Conservation (phyloP, 331 rosid genomes). For the Malus hybrid region DNA sequence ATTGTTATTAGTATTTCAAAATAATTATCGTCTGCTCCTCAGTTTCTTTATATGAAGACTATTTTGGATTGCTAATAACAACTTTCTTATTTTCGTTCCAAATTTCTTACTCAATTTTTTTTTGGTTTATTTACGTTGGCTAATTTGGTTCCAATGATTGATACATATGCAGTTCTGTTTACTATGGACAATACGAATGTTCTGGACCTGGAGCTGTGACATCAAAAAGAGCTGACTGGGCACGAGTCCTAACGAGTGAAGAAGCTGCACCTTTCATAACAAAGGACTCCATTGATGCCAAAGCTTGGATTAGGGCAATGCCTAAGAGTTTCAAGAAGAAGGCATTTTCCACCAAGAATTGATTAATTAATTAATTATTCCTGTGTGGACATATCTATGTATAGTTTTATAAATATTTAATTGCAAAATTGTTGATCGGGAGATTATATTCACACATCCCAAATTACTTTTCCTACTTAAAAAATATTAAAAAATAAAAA, state of each 20-base stretch:
- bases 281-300: constrained; percentile 24
- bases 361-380: neutral
- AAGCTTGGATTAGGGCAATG: constrained; percentile 29
- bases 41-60: no score
- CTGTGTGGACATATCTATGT: neutral
- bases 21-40: neutral
- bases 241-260: constrained; percentile 21
- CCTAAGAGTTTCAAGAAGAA: constrained; percentile 29
- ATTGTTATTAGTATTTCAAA: neutral
- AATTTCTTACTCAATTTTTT: neutral
- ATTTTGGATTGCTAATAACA: no score
- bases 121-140: neutral
- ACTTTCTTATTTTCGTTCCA: neutral
- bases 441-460: no score
- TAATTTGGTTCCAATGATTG: neutral
- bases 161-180: constrained; percentile 18
- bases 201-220: constrained; percentile 35
- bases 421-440: neutral
- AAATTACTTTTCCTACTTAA: no score
- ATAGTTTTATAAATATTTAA: neutral
- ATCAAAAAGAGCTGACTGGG: constrained; percentile 33
- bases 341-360: neutral
- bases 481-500: no score
- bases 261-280: constrained; percentile 38
- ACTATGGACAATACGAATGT: constrained; percentile 42